phyloP scores from a whole-genome alignment of 441 rosid genomes.

The Brassica hybrid region DNA sequence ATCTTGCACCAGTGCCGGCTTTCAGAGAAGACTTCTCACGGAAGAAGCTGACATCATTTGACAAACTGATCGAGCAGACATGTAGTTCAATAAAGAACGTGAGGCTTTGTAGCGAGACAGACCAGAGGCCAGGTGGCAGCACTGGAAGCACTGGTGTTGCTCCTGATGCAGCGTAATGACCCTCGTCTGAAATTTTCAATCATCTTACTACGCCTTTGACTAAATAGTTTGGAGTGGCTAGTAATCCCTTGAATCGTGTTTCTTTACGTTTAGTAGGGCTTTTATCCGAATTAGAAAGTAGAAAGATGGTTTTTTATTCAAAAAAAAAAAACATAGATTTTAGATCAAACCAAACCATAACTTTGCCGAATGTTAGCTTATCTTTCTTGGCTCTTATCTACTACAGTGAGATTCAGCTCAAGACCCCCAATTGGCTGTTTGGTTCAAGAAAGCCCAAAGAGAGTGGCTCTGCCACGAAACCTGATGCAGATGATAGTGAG shows the following conservation, averaged over 20 bases:
- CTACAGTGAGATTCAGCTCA: conserved; percentile 95
- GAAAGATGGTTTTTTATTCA: conserved; percentile 10
- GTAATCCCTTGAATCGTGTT: too few species aligned
- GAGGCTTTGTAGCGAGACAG: conserved; percentile 82
- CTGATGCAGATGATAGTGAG: conserved; percentile 51
- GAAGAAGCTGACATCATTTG: conserved; percentile 91
- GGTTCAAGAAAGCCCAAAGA: conserved; percentile 93
- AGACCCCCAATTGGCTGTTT: conserved; percentile 98
- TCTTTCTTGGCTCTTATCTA: conserved; percentile 36
- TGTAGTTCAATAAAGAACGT: conserved; percentile 90
- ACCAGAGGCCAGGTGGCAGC: conserved; percentile 88
- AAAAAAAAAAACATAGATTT: background rate
- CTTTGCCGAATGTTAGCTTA: conserved; percentile 2
- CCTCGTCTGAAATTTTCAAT: conserved; percentile 22
- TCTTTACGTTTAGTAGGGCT: too few species aligned
- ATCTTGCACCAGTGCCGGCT: conserved; percentile 87
- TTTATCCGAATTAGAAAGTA: conserved; percentile 1
- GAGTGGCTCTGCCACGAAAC: conserved; percentile 55
- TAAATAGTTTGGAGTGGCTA: too few species aligned
- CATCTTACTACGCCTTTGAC: conserved; percentile 12
- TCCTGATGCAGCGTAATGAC: conserved; percentile 98
- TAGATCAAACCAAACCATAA: conserved; percentile 16
- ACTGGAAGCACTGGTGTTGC: conserved; percentile 89
- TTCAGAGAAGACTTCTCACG: conserved; percentile 90
- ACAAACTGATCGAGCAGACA: conserved; percentile 86